These are phyloP conservation scores for Entomortierella beljakovae DNA, from an alignment of 192 early-diverging fungal species.

Conservation along the genomic window DNA sequence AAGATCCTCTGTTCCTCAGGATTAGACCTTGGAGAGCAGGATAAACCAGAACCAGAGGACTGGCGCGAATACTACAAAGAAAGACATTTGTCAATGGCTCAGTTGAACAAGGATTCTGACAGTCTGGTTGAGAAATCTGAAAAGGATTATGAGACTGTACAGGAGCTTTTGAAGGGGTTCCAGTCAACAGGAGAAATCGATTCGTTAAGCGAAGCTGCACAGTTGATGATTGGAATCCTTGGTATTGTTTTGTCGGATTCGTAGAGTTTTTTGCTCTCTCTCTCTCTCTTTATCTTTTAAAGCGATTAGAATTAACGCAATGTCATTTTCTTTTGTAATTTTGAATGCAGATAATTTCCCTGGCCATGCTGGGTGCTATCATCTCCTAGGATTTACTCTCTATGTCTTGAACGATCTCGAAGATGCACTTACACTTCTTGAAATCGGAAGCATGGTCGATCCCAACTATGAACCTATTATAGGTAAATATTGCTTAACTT, in stretches of 20 bases:
- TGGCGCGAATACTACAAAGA: conserved; percentile 60
- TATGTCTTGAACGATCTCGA: conserved; percentile 65
- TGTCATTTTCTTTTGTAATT: background rate
- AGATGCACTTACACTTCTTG: conserved; percentile 60
- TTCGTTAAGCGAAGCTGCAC: conserved; percentile 57
- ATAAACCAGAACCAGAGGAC: conserved; percentile 59
- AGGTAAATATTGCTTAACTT: too few species aligned
- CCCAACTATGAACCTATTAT: conserved; percentile 62
- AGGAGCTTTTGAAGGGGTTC: conserved; percentile 56
- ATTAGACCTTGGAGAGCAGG: conserved; percentile 52
- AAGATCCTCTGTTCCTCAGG: conserved; percentile 60
- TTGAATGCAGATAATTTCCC: conserved; percentile 57
- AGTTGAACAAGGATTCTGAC: conserved; percentile 49
- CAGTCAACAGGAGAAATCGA: conserved; percentile 55
- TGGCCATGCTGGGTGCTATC: conserved; percentile 65
- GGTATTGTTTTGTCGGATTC: too few species aligned
- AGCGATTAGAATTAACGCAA: too few species aligned
- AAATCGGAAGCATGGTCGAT: conserved; percentile 64
- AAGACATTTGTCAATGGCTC: conserved; percentile 37
- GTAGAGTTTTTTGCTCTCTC: too few species aligned
- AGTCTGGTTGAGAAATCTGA: conserved; percentile 56
- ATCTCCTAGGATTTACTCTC: conserved; percentile 62
- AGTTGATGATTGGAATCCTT: conserved; percentile 60
- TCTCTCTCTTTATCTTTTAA: too few species aligned
- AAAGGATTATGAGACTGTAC: conserved; percentile 56